phyloP scores from a whole-genome alignment of 2,329 filamentous ascomycete genomes.

The Apiospora koreana region DNA sequence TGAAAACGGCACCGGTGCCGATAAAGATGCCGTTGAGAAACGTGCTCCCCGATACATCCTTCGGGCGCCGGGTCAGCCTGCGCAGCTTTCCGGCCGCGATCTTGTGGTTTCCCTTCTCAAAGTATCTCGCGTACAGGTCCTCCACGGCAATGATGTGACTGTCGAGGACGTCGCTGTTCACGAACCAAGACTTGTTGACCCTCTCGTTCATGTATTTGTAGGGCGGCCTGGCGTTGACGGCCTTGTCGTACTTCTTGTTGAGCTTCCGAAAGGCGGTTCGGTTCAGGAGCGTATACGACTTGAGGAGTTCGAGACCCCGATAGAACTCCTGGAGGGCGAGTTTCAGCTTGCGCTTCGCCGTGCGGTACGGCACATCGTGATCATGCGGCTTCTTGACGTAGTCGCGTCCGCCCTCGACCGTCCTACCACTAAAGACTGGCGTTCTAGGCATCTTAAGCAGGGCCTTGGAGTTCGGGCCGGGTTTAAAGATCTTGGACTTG shows the following conservation, averaged over 20 bases:
- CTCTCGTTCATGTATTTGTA: slow-evolving; percentile 87
- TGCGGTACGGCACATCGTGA: slow-evolving; percentile 76
- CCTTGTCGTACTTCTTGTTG: slow-evolving; percentile 98
- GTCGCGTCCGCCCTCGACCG: slow-evolving; percentile 42
- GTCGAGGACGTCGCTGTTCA: slow-evolving; percentile 83
- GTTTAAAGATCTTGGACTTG: slow-evolving; percentile 53
- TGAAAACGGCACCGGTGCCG: slow-evolving; percentile 67
- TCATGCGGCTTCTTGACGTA: slow-evolving; percentile 51
- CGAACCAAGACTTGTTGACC: slow-evolving; percentile 88
- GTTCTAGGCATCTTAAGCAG: slow-evolving; percentile 56
- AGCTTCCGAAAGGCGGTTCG: slow-evolving; percentile 94
- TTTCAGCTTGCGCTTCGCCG: slow-evolving; percentile 90
- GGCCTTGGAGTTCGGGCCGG: slow-evolving; percentile 62
- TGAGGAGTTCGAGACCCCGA: slow-evolving; percentile 84
- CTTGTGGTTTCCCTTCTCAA: slow-evolving; percentile 91
- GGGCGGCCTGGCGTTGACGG: slow-evolving; percentile 73
- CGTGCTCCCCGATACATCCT: slow-evolving; percentile 57
- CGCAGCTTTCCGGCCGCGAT: slow-evolving; percentile 86
- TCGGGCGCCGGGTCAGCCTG: slow-evolving; percentile 62
- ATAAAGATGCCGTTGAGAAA: slow-evolving; percentile 67
- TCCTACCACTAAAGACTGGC: slow-evolving; percentile 38
- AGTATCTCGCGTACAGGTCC: slow-evolving; percentile 91
- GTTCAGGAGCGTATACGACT: slow-evolving; percentile 88
- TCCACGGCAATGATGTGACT: slow-evolving; percentile 79
- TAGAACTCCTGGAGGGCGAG: slow-evolving; percentile 91